Evolutionary conservation across 257 asterid genomes (phyloP).

Genomic region (Petunia secreta): DNA sequence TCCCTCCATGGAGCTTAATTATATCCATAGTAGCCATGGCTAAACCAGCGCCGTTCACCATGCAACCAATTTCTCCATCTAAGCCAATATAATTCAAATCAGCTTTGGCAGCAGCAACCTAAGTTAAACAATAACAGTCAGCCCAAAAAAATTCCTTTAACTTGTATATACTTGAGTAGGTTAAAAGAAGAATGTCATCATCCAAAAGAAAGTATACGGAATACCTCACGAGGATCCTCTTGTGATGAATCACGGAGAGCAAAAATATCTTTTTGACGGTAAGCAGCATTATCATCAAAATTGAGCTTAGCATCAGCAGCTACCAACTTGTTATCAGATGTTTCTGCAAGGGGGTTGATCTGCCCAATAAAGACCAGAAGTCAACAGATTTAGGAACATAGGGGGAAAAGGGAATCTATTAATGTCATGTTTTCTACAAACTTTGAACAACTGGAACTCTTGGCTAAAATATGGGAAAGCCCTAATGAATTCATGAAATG

Average conservation of each 20-base stretch:
- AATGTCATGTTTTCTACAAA: not conserved
- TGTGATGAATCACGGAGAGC: constrained; percentile 88
- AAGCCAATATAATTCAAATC: constrained; percentile 93
- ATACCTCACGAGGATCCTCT: constrained; percentile 97
- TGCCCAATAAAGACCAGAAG: constrained; percentile 34
- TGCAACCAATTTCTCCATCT: constrained; percentile 98
- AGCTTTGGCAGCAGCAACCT: constrained; percentile 97
- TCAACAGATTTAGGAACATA: not conserved
- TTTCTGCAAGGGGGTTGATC: constrained; percentile 96
- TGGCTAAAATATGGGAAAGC: not conserved
- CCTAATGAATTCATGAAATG: constrained; percentile 3
- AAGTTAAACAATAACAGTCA: constrained; percentile 23
- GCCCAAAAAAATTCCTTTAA: not conserved
- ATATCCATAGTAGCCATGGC: constrained; percentile 99
- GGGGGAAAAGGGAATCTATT: not conserved
- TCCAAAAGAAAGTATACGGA: constrained; percentile 13
- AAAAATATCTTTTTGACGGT: constrained; percentile 82
- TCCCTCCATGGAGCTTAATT: constrained; percentile 92
- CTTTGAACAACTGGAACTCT: not conserved
- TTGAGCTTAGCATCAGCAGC: constrained; percentile 98
- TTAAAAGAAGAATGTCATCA: not conserved
- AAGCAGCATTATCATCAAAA: constrained; percentile 95
- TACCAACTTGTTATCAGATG: constrained; percentile 81
- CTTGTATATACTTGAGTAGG: not conserved
- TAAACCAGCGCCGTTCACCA: constrained; percentile 99